phyloP scores from a whole-genome alignment of 2,329 filamentous ascomycete genomes.

The Xylariaceae sp. region DNA sequence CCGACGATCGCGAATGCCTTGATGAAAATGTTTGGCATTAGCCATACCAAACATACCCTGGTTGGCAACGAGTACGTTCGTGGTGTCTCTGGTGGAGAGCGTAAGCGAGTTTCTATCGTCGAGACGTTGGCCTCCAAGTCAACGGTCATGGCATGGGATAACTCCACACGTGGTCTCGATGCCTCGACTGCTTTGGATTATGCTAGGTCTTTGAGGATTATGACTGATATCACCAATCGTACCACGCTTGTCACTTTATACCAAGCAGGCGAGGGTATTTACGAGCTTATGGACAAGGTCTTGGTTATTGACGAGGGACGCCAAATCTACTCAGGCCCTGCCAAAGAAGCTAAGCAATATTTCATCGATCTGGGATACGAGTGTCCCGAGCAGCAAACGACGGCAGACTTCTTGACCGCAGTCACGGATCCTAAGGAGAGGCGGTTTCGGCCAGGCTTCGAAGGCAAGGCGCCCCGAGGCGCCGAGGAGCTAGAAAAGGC shows the following conservation, averaged over 20 bases:
- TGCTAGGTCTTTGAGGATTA: constrained; percentile 61
- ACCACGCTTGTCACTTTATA: constrained; percentile 42
- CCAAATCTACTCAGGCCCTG: constrained; percentile 56
- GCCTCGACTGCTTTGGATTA: constrained; percentile 75
- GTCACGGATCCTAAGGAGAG: constrained; percentile 70
- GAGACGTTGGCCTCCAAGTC: constrained; percentile 71
- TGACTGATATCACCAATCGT: constrained; percentile 70
- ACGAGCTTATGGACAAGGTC: constrained; percentile 67
- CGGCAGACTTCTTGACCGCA: constrained; percentile 71
- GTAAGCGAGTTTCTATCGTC: constrained; percentile 74
- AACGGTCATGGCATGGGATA: constrained; percentile 73
- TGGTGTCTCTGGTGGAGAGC: constrained; percentile 73
- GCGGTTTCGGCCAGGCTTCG: constrained; percentile 59
- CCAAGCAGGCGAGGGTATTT: constrained; percentile 41
- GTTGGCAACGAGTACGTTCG: constrained; percentile 69
- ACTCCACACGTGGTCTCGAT: constrained; percentile 74
- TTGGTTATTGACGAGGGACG: constrained; percentile 69
- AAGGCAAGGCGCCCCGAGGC: constrained; percentile 63
- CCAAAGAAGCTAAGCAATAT: constrained; percentile 56
- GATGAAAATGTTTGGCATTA: constrained; percentile 73
- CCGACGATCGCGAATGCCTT: constrained; percentile 64
- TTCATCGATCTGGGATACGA: constrained; percentile 64
- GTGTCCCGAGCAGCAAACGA: constrained; percentile 56
- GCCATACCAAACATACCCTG: constrained; percentile 66
- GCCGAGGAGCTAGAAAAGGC: constrained; percentile 60